Evolutionary conservation across 1,284 basidiomycete genomes (phyloP), one percentile per base, ranked within the genome.

Genomic region (Apiotrichum mycotoxinovorans): DNA sequence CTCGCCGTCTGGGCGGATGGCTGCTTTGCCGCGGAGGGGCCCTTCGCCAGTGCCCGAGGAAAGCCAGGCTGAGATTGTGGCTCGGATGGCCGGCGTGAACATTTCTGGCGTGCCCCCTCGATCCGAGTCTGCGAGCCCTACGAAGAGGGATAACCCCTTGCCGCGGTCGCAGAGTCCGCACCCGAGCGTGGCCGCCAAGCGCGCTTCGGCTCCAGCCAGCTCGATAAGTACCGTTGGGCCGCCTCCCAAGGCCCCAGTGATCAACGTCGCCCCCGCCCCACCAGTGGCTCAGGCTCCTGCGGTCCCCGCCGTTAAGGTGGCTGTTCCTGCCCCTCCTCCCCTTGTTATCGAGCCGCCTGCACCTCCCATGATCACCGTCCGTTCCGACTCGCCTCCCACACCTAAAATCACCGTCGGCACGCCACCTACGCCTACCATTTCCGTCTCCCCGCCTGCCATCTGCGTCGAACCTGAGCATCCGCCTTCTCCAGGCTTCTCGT

Each of bases 401-500:
- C 52, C 52, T 14, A 48, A 37, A 18, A 56, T 56, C 44, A 51
- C 38, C 11, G 54, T 51, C 11, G 42, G 34, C 2, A 44, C 42
- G 4, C 54, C 54, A 2, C 48, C 50, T 10, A 42, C 35, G 10
- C 43, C 41, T 2, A 35, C 27, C 22, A 51, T 43, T 11, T 20
- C 17, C 2, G 49, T 51, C 3, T 40, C 51, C 11, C 34, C 44
- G 26, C 50, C 53, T 10, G 22, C 30, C 23, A 57, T 53, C 42
- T 38, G 27, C 9, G 44, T 53, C 12, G 49, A 41, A 42, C 25
- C 38, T 15, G 26, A 27, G 10, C 52, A 38, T 17, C 61, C 57
- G 1, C 12, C 51, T 9, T 56, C 61, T n/a, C 61, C 61, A 7
- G 45, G 51, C 3, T 51, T 71, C 37, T 60, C 60, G 7, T 56